Evolutionary conservation across 2,329 filamentous ascomycete genomes (phyloP).

Genomic region (Ophiostoma australiae): DNA sequence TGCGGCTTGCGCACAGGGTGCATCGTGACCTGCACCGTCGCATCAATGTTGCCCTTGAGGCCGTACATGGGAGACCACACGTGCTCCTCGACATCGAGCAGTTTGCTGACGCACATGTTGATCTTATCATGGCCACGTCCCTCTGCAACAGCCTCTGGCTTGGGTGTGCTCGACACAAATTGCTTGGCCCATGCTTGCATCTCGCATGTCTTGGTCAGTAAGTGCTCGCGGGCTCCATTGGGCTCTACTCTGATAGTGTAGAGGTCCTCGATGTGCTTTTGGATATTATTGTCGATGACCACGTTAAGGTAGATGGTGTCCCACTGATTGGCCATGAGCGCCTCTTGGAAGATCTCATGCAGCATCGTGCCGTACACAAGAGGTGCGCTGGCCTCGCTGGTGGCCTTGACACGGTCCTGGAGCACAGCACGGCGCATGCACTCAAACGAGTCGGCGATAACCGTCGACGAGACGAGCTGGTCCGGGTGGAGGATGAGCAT

Average conservation of each 20-base stretch:
- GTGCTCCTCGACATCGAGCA: slow-evolving; percentile 95
- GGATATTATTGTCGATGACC: slow-evolving; percentile 64
- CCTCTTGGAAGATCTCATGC: slow-evolving; percentile 92
- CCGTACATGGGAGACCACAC: slow-evolving; percentile 98
- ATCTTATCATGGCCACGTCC: slow-evolving; percentile 72
- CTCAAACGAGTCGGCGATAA: slow-evolving; percentile 92
- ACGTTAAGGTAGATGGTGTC: slow-evolving; percentile 60
- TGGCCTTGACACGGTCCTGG: slow-evolving; percentile 91
- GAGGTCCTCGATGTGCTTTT: slow-evolving; percentile 78
- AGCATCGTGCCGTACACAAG: slow-evolving; percentile 90
- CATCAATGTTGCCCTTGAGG: slow-evolving; percentile 95
- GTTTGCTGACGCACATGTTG: slow-evolving; percentile 81
- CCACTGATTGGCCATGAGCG: slow-evolving; percentile 79
- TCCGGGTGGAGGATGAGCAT: slow-evolving; percentile 92
- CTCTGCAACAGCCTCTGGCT: slow-evolving; percentile 66
- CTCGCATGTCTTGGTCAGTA: slow-evolving; percentile 77
- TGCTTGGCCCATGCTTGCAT: slow-evolving; percentile 75
- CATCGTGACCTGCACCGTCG: slow-evolving; percentile 85
- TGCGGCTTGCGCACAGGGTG: slow-evolving; percentile 45
- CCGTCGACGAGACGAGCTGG: slow-evolving; percentile 89
- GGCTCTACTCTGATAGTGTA: slow-evolving; percentile 79
- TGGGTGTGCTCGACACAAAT: slow-evolving; percentile 70
- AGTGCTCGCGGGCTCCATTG: slow-evolving; percentile 68
- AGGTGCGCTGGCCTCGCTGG: slow-evolving; percentile 70
- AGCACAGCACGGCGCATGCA: slow-evolving; percentile 88